Percentiles rank a stretch among this genome's conserved stretches.
Conservation (phyloP, 2,329 filamentous ascomycete genomes). For the Clarireedia homoeocarpa region DNA sequence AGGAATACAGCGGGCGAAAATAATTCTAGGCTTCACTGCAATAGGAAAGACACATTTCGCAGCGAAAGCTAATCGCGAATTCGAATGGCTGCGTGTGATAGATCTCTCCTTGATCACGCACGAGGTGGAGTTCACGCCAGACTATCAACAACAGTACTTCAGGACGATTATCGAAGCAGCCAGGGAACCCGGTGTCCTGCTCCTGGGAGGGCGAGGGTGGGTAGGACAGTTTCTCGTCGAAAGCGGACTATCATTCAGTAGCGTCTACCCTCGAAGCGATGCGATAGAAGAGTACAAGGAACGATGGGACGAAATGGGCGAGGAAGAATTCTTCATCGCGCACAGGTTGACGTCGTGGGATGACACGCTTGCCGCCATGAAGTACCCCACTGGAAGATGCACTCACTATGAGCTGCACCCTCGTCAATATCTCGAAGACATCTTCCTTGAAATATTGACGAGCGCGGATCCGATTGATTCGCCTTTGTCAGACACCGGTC, state of each 20-base stretch:
- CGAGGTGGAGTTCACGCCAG: background rate
- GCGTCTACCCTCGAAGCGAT: background rate
- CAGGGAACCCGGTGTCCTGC: background rate
- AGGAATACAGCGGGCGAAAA: conserved; percentile 1
- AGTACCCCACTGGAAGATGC: background rate
- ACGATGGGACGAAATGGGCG: conserved; percentile 6
- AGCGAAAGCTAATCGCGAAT: conserved; percentile 5
- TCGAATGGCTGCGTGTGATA: conserved; percentile 7
- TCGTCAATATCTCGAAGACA: background rate
- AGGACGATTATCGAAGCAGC: conserved; percentile 2
- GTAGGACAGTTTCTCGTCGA: conserved; percentile 3
- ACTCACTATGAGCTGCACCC: conserved; percentile 1
- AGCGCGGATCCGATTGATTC: background rate
- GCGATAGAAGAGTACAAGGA: conserved; percentile 1
- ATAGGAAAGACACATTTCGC: conserved; percentile 6
- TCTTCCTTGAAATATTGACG: conserved; percentile 3
- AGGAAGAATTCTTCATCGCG: background rate
- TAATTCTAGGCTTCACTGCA: background rate
- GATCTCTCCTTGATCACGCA: conserved; percentile 1
- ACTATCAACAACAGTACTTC: background rate
- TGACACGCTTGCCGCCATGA: background rate
- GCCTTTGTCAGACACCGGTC: background rate
- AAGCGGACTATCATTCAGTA: background rate
- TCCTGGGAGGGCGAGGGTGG: conserved; percentile 4
- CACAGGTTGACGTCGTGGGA: conserved; percentile 6